Base-by-base conservation (phyloP, 202 grass and related monocot genomes). In the Setaria italica region DNA sequence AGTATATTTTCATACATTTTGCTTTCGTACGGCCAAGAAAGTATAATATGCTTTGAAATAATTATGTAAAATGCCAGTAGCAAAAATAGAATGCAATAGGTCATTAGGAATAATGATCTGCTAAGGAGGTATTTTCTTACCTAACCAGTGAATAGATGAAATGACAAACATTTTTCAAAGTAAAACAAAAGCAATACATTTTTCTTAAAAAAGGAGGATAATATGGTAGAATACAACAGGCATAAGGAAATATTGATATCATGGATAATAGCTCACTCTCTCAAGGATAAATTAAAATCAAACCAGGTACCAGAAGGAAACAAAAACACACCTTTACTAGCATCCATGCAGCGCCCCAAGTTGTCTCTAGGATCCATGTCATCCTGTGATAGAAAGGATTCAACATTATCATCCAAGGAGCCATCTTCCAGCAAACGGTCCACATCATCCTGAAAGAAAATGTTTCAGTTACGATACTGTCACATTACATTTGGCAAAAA, bases 321-420 rank as follows among this genome's bases (percentile, higher is more conserved):
- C 30, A 67, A 89, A 66, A 69, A 9, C 62, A 57, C 81, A 99
- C 97, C 97, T 93, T 99, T 99, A 70, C 90, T 80, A 14, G 91
- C 92, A 94, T 97, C 94, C 94, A 97, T 94, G 71, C 82, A 84
- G 60, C 92, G 92, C 33, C 94, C 97, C 87, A 94, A 62, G 29
- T 74, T 70, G 62, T 99, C 97, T 81, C 97, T 99, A 62, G 94
- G 92, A 89, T 99, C 97, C 59, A 91, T 89, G 56, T 99, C 94
- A 93, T 99, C 94, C 76, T 94, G 97, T 63, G 97, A 97, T 92
- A 99, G 81, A 91, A 99, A 99, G 71, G 97, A 99, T 86, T 99
- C 97, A 43, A 99, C 97, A 72, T 99, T 99, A 77, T 99, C 97
- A 86, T 99, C 97, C 77, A 99, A 90, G 50, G 94, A 86, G 20